Base-by-base conservation (phyloP, 2,329 filamentous ascomycete species). In the Penicillium sp. region DNA sequence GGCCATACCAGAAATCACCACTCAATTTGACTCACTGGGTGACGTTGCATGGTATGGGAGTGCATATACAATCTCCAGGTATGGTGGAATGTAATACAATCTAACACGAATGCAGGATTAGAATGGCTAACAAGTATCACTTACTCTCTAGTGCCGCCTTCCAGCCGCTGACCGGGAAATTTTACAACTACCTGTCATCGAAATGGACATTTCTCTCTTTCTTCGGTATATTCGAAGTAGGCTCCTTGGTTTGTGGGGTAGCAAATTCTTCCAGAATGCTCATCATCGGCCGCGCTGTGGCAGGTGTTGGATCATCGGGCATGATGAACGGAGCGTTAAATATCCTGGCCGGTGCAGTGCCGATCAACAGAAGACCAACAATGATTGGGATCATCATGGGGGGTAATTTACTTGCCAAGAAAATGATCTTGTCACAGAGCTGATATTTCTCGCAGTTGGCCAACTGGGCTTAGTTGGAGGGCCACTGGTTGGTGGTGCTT, bases 401-500 rank as follows among this genome's bases (percentile, higher is more conserved):
- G 9, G 45, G 18, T 18, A 18, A 18, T 18, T 18, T 18, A 18
- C 18, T 18, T 18, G 18, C 18, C 18, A 18, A 18, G 18, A 18
- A 18, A 18, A 18, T 18, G 18, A 18, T 18, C 18, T 18, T 18
- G 18, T 18, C 18, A 18, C 18, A 3, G 18, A 18, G 18, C 18
- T 18, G 18, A 18, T 18, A 18, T 18, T 18, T 3, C 18, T 18
- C 18, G 3, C 18, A 18, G 18, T 56, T 8, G 50, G 50, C 2
- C 45, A 53, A 45, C 3, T 53, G 18, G 50, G 48, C 6, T 47
- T 57, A n/a, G 52, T 50, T 5, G 46, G 42, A 1, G 67, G 66
- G 0, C 67, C 67, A 0, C 49, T 71, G 2, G 55, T 71, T 11
- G 67, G 68, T 9, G 68, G 68, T 2, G 65, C 54, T 1, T 55